Evolutionary conservation across 768 basidiomycete species (phyloP).

Genomic region (Cubamyces lactineus): DNA sequence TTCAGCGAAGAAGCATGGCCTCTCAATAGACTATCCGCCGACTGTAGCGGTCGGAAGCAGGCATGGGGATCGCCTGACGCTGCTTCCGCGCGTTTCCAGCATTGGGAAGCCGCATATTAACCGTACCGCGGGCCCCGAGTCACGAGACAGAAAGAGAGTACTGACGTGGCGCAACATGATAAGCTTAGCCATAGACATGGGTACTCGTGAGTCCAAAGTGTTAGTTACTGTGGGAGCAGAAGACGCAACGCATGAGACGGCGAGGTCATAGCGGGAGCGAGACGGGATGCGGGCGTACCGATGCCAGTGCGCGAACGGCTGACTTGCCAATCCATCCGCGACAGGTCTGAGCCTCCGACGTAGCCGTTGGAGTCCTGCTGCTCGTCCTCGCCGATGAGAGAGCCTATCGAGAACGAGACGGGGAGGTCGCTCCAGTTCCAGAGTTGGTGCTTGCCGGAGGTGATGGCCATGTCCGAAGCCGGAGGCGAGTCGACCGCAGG

Average conservation of each 20-base stretch:
- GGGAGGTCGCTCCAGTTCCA: slow-evolving; percentile 34
- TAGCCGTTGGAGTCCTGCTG: slow-evolving; percentile 25
- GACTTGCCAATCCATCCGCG: slow-evolving; percentile 35
- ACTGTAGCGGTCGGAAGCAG: background rate
- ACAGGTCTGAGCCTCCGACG: slow-evolving; percentile 30
- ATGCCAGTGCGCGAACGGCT: slow-evolving; percentile 14
- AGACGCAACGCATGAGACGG: slow-evolving; percentile 5
- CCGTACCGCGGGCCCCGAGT: slow-evolving; percentile 7
- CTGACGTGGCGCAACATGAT: slow-evolving; percentile 38
- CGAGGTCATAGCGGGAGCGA: background rate
- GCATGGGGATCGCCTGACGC: slow-evolving; percentile 5
- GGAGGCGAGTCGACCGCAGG: slow-evolving; percentile 18
- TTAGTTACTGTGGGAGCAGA: slow-evolving; percentile 21
- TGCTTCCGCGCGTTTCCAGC: slow-evolving; percentile 13
- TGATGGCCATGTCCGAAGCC: slow-evolving; percentile 17
- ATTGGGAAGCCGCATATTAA: slow-evolving; percentile 12
- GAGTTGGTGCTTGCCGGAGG: slow-evolving; percentile 25
- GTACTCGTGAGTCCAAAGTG: slow-evolving; percentile 30
- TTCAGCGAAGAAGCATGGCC: background rate
- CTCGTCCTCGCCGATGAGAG: slow-evolving; percentile 34
- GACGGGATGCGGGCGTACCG: slow-evolving; percentile 22
- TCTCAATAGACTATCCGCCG: slow-evolving; percentile 1
- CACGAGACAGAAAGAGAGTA: slow-evolving; percentile 21
- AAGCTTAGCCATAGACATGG: slow-evolving; percentile 38
- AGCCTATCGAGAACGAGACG: slow-evolving; percentile 30